These are phyloP conservation scores for Senna siamea DNA, from an alignment of 306 rosid genomes.

Conservation along the genomic window DNA sequence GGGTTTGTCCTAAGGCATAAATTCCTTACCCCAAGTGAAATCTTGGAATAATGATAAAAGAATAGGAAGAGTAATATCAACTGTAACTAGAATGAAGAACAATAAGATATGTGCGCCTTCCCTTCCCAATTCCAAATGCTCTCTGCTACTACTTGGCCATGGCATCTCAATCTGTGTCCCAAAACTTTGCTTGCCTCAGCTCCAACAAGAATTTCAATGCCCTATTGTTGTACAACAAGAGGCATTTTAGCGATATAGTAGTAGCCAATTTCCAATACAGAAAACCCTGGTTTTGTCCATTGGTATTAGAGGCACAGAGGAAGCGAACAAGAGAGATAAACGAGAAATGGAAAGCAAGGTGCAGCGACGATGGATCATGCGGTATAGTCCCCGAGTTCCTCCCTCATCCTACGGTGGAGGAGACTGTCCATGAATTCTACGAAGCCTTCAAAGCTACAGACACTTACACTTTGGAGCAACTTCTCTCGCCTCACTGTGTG, in stretches of 20 bases:
- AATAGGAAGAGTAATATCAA: too few relatives aligned
- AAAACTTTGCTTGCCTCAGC: background rate
- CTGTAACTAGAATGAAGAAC: too few relatives aligned
- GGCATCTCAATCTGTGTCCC: conserved; percentile 21
- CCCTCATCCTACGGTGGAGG: conserved; percentile 25
- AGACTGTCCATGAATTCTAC: conserved; percentile 41
- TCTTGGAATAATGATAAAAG: background rate
- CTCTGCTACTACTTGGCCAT: background rate
- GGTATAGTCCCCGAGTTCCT: conserved; percentile 35
- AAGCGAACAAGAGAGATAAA: background rate
- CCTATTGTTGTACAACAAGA: background rate
- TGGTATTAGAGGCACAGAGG: conserved; percentile 6
- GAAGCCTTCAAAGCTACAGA: conserved; percentile 42
- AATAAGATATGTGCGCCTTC: too few relatives aligned
- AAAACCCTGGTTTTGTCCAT: conserved; percentile 19
- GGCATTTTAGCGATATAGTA: background rate
- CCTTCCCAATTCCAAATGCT: background rate
- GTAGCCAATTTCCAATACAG: background rate
- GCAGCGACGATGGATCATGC: conserved; percentile 46
- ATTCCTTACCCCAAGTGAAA: background rate
- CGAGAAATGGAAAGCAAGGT: conserved; percentile 47
- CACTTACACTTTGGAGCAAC: conserved; percentile 32
- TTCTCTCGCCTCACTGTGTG: conserved; percentile 44
- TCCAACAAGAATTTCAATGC: background rate
- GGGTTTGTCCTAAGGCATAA: background rate